These are phyloP conservation scores for Ricinus communis DNA, from an alignment of 345 rosid genomes.

Conservation along the genomic window DNA sequence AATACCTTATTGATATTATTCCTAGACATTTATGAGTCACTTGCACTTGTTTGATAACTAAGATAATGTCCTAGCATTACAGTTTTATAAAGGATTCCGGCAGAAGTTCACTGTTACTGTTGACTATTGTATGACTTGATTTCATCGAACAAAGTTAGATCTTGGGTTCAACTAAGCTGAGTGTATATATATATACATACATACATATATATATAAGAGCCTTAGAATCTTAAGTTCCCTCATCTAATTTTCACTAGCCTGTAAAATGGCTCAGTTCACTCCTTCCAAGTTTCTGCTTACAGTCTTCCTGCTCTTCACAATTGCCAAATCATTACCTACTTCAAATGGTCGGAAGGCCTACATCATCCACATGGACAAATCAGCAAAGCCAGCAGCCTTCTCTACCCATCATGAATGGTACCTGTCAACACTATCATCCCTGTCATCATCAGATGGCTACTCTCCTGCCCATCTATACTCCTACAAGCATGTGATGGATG, in stretches of 20 bases:
- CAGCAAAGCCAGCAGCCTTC: constrained; percentile 37
- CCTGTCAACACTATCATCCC: constrained; percentile 39
- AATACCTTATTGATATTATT: not conserved
- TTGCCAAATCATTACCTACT: constrained; percentile 3
- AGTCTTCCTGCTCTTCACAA: constrained; percentile 17
- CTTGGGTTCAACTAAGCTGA: not conserved
- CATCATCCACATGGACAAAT: constrained; percentile 47
- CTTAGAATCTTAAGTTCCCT: not conserved
- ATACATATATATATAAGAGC: not conserved
- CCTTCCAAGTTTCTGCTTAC: constrained; percentile 12
- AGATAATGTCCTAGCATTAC: not conserved
- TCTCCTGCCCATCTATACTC: constrained; percentile 46
- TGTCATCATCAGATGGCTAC: constrained; percentile 28
- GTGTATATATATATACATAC: not conserved
- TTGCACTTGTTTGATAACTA: not conserved
- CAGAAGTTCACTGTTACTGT: not conserved
- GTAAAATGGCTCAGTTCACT: constrained; percentile 12
- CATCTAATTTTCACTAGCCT: constrained; percentile 8
- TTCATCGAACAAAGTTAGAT: constrained; percentile 1
- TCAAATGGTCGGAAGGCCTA: constrained; percentile 24
- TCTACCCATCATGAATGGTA: constrained; percentile 45
- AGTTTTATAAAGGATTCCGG: not conserved
- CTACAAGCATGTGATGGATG: constrained; percentile 44
- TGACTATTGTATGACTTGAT: not conserved
- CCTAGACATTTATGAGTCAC: not conserved